These are phyloP conservation scores for Aspergillus brasiliensis DNA, from an alignment of 2,329 filamentous ascomycete species.

Conservation along the genomic window DNA sequence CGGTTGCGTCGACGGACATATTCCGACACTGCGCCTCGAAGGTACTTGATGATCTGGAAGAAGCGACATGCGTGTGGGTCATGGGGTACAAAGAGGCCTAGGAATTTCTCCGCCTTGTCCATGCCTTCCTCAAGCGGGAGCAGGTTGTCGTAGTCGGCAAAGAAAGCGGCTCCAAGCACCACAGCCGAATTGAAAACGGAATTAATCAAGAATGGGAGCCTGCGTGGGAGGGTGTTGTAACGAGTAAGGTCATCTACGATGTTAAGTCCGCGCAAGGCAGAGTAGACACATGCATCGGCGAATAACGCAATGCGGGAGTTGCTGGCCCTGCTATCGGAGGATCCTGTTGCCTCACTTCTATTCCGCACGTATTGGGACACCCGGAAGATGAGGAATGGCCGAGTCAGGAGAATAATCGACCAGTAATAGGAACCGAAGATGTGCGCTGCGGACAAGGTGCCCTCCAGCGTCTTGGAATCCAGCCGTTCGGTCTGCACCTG, in stretches of 20 bases:
- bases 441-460: conserved; percentile 51
- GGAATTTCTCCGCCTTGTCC: conserved; percentile 38
- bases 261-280: conserved; percentile 44
- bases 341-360: conserved; percentile 24
- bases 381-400: conserved; percentile 57
- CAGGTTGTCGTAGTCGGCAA: conserved; percentile 48
- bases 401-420: conserved; percentile 55
- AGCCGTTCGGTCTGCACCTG: conserved; percentile 50
- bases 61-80: conserved; percentile 41
- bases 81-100: conserved; percentile 36
- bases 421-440: conserved; percentile 56
- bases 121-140: conserved; percentile 38
- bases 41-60: conserved; percentile 42
- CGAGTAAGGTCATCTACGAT: conserved; percentile 41
- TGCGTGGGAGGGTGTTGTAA: conserved; percentile 40
- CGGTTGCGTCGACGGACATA: conserved; percentile 41
- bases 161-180: conserved; percentile 49
- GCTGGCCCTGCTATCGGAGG: conserved; percentile 24
- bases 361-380: conserved; percentile 45
- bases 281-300: conserved; percentile 48
- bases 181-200: conserved; percentile 50
- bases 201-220: conserved; percentile 51
- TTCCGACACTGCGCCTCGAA: conserved; percentile 41
- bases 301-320: conserved; percentile 38
- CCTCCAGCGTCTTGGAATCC: conserved; percentile 41